Conservation (phyloP, 768 basidiomycete genomes). For the Nidularia pulvinata region DNA sequence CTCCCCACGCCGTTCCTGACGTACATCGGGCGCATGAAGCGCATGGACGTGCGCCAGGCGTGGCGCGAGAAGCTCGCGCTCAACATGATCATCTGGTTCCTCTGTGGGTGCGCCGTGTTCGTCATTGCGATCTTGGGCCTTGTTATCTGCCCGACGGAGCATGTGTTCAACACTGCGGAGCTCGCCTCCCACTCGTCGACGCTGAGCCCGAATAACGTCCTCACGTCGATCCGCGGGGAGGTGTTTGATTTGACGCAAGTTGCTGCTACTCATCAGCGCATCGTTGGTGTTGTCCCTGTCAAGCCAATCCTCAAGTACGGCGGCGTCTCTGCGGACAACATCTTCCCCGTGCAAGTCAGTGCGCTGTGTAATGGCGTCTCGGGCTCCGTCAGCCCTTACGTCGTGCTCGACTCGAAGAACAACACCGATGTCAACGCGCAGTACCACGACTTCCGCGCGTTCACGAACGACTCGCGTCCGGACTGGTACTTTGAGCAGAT, state of each 20-base stretch:
- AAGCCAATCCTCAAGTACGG: slow-evolving; percentile 86
- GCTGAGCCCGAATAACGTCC: slow-evolving; percentile 72
- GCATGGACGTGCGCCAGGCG: slow-evolving; percentile 90
- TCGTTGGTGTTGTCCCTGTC: slow-evolving; percentile 70
- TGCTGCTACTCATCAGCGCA: slow-evolving; percentile 63
- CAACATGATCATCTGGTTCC: slow-evolving; percentile 95
- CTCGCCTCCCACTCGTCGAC: slow-evolving; percentile 68
- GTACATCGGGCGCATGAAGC: slow-evolving; percentile 90
- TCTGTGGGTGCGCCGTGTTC: slow-evolving; percentile 87
- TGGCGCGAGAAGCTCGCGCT: slow-evolving; percentile 98
- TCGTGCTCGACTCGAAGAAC: slow-evolving; percentile 78
- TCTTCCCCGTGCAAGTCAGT: slow-evolving; percentile 97
- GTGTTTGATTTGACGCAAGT: slow-evolving; percentile 85
- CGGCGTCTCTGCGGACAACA: slow-evolving; percentile 64
- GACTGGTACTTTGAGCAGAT: slow-evolving; percentile 99
- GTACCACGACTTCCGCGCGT: slow-evolving; percentile 97
- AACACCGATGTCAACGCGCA: slow-evolving; percentile 70
- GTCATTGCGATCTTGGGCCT: slow-evolving; percentile 88
- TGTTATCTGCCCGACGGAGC: slow-evolving; percentile 93
- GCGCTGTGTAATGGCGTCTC: slow-evolving; percentile 89
- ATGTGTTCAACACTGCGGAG: slow-evolving; percentile 84
- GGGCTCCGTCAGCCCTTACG: slow-evolving; percentile 83
- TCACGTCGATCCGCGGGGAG: slow-evolving; percentile 87
- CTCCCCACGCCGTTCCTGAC: slow-evolving; percentile 70
- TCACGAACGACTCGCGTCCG: slow-evolving; percentile 86